Evolutionary conservation across 2,329 filamentous ascomycete genomes (phyloP), one percentile per base, ranked within the genome.

Genomic region (Ascochyta koolunga): DNA sequence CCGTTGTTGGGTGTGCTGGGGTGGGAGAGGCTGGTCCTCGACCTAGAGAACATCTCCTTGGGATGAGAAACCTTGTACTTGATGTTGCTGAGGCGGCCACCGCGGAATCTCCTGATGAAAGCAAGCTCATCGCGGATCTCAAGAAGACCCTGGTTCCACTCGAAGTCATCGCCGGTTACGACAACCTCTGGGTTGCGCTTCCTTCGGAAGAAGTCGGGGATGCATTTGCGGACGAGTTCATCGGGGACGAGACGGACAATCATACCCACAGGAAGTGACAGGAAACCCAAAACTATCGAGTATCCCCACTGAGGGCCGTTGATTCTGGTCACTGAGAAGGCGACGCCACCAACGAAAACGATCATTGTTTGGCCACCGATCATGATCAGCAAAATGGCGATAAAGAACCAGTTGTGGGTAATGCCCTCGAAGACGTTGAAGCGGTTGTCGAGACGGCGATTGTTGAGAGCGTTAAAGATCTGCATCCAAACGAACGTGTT

Each of bases 401-500:
- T 84, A 79, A 98, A 98, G 82, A 96, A 96, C 78, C 83, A 89
- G 74, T 98, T 98, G 71, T 85, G 85, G 22, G 83, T 83, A 54
- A 98, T 84, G 49, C 91, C 91, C 71, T 97, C 93, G 57, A 98
- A 93, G 59, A 98, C 92, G 77, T 98, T 98, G 82, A 96, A 93
- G 50, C 87, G 85, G 77, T 98, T 98, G 75, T 98, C 93, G 49
- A 98, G 82, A 11, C 93, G 91, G 54, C 93, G 91, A 78, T 96
- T 96, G 80, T 98, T 98, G 84, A 96, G 90, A 71, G 96, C 89
- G 77, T 98, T 98, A 80, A 98, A 98, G 66, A 98, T 96, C 68
- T 98, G 93, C 93, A 98, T 97, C 93, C 93, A 98, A 47, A 97
- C 93, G 71, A 98, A 98, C 0, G 91, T 95, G 79, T 98, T 98